Base-by-base conservation (phyloP, 768 basidiomycete species). In the Phaffia australis region DNA sequence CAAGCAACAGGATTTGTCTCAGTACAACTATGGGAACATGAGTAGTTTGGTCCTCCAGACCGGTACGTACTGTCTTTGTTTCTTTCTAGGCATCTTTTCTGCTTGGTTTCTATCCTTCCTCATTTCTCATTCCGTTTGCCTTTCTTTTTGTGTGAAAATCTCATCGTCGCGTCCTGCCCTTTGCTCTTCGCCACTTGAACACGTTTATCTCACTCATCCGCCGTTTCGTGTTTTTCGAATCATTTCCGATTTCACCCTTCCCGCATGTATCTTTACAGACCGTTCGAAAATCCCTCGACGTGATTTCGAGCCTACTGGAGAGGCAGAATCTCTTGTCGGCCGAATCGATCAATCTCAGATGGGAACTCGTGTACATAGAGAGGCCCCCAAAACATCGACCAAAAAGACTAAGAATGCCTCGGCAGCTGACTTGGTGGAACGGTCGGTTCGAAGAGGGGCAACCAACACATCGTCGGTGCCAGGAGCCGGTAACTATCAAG, bases 221-320 rank as follows among this genome's bases (percentile, higher is more conserved):
- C 8, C 50, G 19, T 8, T 30, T 6, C 19, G 30, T 47, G 7
- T 50, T 32, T 57, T 27, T 48, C 54, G 29, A 16, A 23, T 21
- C 51, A 42, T 61, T 16, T 52, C 30, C 14, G 15, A 32, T 47
- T 50, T 42, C 48, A 23, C 27, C 55, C 30, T 51, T 23, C 8
- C 4, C 52, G 52, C 52, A 54, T 27, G 52, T n/a, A 47, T 29
- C 29, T 30, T 46, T 42, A 25, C 23, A 56, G 66, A 67, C 42
- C 66, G 66, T n/a, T 67, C 66, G 15, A 62, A 67, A 60, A 60
- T 67, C 48, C 59, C 66, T 30, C 66, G 66, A 27, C 29, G 92
- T 69, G 89, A 93, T 81, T 88, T 88, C 79, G 94, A 99, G 76
- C 93, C 93, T 8, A 92, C 95, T 80, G 94, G 95, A 69, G 89